Evolutionary conservation across 495 filamentous ascomycete species (phyloP).

Genomic region (Patellaria atrata): DNA sequence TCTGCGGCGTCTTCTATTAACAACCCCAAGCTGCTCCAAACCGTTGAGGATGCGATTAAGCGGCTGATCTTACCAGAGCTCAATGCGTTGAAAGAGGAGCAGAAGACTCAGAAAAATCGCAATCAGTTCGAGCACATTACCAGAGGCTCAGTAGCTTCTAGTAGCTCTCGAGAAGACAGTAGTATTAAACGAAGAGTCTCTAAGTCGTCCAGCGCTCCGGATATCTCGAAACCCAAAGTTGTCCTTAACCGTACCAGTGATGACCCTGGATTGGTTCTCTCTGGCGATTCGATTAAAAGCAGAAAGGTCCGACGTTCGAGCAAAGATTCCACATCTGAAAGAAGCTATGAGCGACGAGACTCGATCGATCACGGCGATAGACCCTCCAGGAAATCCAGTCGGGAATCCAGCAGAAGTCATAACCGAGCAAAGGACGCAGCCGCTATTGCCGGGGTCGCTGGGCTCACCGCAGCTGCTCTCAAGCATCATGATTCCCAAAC

Average conservation of each 20-base stretch:
- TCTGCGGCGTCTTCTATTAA: conserved; percentile 77
- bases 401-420: conserved; percentile 45
- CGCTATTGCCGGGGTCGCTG: conserved; percentile 39
- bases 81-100: conserved; percentile 77
- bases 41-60: conserved; percentile 90
- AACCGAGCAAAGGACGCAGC: conserved; percentile 37
- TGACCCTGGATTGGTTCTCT: conserved; percentile 43
- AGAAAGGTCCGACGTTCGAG: conserved; percentile 33
- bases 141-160: conserved; percentile 41
- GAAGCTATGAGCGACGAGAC: conserved; percentile 26
- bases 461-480: conserved; percentile 49
- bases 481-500: conserved; percentile 46
- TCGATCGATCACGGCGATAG: conserved; percentile 36
- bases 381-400: conserved; percentile 39
- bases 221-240: conserved; percentile 49
- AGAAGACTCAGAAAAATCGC: conserved; percentile 48
- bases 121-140: conserved; percentile 40
- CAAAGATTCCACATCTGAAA: conserved; percentile 32
- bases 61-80: conserved; percentile 84
- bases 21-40: conserved; percentile 88
- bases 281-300: conserved; percentile 39
- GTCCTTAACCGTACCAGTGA: conserved; percentile 46
- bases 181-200: conserved; percentile 42
- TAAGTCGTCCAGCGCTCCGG: conserved; percentile 55
- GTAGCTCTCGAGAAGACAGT: conserved; percentile 46